Evolutionary conservation across 768 basidiomycete genomes (phyloP), one percentile per base, ranked within the genome.

Genomic region (Boletus coccyginus): DNA sequence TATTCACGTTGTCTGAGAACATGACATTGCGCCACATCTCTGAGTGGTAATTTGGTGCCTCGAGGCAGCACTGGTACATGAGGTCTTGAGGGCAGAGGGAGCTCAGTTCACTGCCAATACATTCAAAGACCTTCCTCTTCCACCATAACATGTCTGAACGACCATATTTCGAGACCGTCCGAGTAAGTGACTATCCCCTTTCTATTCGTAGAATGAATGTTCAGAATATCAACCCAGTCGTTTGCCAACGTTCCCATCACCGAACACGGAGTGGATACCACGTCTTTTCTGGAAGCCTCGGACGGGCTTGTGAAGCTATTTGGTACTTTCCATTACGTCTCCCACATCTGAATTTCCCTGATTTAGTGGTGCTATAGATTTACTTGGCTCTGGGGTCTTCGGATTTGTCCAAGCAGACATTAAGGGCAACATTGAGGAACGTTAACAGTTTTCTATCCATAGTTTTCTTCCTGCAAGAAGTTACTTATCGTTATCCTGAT

Each of bases 191-290:
- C 48, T 47, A 27, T 31, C 41, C 50, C 46, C n/a, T 53, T 44
- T 47, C 24, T 24, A 17, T 45, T 17, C 27, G 3, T n/a, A 21
- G 47, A 46, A 47, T 19, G 33, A 46, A 42, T 11, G 43, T 49
- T 61, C 10, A 53, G 49, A 54, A 59, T 41, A 41, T 44, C 43
- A 33, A 47, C 16, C 52, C 29, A 97, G 94, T 94, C 92, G 11
- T 98, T 91, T 72, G 84, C 81, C 64, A 90, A 96, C 59, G 91
- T 98, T 40, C 81, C 85, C 16, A 77, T 90, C 62, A 84, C 83
- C n/a, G 78, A 82, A 43, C 74, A 78, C 5, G 94, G 95, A 14
- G 84, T 98, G 49, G 86, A 94, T 67, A 92, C 94, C 0, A 66
- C 75, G 19, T 71, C 80, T 13, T 98, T 98, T 77, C 77, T 94